Evolutionary conservation across 2,329 filamentous ascomycete species (phyloP).

Genomic region (Epicoccum nigrum): DNA sequence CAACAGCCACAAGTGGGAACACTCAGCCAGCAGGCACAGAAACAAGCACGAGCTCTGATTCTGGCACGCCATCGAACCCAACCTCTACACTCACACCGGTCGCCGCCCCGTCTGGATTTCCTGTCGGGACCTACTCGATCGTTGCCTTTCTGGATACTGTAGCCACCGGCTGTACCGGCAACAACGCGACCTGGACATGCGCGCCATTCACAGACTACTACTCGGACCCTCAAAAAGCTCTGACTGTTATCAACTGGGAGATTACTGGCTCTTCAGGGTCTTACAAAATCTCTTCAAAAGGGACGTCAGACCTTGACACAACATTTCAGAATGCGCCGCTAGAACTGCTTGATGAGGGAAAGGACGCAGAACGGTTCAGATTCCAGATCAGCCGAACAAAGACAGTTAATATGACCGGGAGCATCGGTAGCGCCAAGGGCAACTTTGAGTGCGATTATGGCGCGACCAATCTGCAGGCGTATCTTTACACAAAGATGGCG

Average conservation of each 20-base stretch:
- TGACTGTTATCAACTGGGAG: constrained; percentile 67
- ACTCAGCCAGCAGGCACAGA: constrained; percentile 11
- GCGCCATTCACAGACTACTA: constrained; percentile 62
- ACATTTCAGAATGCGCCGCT: constrained; percentile 61
- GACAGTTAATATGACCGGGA: constrained; percentile 56
- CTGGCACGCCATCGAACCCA: constrained; percentile 20
- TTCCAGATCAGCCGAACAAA: constrained; percentile 64
- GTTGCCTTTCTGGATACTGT: constrained; percentile 62
- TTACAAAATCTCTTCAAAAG: constrained; percentile 63
- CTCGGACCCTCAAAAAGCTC: constrained; percentile 47
- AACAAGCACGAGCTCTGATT: constrained; percentile 12
- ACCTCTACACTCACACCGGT: constrained; percentile 24
- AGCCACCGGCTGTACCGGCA: constrained; percentile 63
- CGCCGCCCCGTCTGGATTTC: constrained; percentile 54
- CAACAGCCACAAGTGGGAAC: constrained; percentile 6
- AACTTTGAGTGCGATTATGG: constrained; percentile 65
- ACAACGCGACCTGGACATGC: constrained; percentile 66
- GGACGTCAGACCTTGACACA: constrained; percentile 59
- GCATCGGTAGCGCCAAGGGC: constrained; percentile 53
- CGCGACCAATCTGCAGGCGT: constrained; percentile 61
- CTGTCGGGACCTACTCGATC: constrained; percentile 67
- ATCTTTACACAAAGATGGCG: constrained; percentile 64
- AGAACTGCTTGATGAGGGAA: constrained; percentile 55
- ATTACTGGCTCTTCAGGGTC: constrained; percentile 52
- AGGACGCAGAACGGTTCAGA: constrained; percentile 60